These are phyloP conservation scores for Magnusiomyces clavatus DNA, from an alignment of 1,139 yeast genomes.

Conservation along the genomic window DNA sequence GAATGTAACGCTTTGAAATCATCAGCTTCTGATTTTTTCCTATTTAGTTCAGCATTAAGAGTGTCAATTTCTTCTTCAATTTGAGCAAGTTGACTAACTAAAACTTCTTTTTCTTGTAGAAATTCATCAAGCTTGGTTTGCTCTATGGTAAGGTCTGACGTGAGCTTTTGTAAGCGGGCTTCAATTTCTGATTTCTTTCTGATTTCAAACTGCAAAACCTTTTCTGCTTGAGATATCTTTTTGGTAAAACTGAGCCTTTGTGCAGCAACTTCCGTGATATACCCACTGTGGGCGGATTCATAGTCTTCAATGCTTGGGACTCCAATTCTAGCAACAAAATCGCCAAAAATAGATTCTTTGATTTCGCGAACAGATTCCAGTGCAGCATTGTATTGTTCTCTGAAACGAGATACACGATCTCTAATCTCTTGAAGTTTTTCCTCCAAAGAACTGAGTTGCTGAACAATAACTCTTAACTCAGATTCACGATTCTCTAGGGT, in stretches of 20 bases:
- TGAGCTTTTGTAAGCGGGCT: slow-evolving; percentile 38
- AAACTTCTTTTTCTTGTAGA: slow-evolving; percentile 28
- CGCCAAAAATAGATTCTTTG: slow-evolving; percentile 38
- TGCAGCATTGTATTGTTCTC: slow-evolving; percentile 27
- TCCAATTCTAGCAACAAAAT: slow-evolving; percentile 48
- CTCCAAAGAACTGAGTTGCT: slow-evolving; percentile 18
- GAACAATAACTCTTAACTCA: slow-evolving; percentile 49
- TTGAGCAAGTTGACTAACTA: slow-evolving; percentile 17
- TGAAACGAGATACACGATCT: slow-evolving; percentile 21
- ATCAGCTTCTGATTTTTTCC: background rate
- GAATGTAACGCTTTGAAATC: slow-evolving; percentile 10
- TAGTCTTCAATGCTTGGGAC: slow-evolving; percentile 54
- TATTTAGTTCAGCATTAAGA: slow-evolving; percentile 15
- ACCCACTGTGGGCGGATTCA: slow-evolving; percentile 53
- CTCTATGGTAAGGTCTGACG: slow-evolving; percentile 32
- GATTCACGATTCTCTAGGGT: slow-evolving; percentile 44
- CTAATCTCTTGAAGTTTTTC: slow-evolving; percentile 15
- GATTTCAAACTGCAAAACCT: slow-evolving; percentile 56
- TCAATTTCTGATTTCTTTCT: slow-evolving; percentile 47
- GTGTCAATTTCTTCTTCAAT: slow-evolving; percentile 22
- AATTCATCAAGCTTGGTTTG: slow-evolving; percentile 32
- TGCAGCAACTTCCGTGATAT: slow-evolving; percentile 51
- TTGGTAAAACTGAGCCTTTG: slow-evolving; percentile 56
- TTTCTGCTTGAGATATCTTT: slow-evolving; percentile 54
- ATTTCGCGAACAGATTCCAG: slow-evolving; percentile 21